Base-by-base conservation (phyloP, 2,329 filamentous ascomycete species). In the Sphaerostilbella broomeana region DNA sequence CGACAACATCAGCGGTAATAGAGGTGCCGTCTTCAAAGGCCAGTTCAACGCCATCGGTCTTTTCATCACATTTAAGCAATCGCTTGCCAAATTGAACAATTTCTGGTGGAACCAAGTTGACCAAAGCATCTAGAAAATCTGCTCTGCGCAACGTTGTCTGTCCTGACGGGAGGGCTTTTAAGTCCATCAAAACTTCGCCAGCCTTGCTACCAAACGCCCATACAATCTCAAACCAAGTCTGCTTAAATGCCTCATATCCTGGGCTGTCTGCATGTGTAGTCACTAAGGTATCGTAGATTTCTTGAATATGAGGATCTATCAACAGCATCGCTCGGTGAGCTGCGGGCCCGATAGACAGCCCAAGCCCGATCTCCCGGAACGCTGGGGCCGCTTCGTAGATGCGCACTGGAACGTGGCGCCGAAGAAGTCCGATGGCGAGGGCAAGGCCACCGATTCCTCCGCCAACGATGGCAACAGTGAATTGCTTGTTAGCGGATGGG, bases 381-480 rank as follows among this genome's bases (percentile, higher is more conserved):
- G 59, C 58, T 0, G 61, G 39, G 0, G 74, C 73, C 9, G 72
- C 64, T 55, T 81, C 77, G 50, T 77, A 81, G 45, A 81, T 65
- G 17, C 63, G 63, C 25, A 74, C 59, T 9, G 48, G 53, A 24
- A 57, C 47, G 19, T 40, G 38, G 15, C 13, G 16, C 15, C 35
- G 38, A n/a, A 34, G 38, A 19, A 80, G 67, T 6, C 66, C 72
- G 32, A 74, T 66, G 17, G 72, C 72, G 7, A 79, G 65, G 7
- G 61, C 61, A 13, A 79, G 61, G 18, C 77, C 77, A 18, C 68
- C 69, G 43, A 80, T 77, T 22, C 75, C 76, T 28, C 74, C 75
- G 43, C 76, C 76, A 12, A 79, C 59, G 27, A 81, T 74, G 47
- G 75, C 75, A n/a, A n/a, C n/a, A n/a, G n/a, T n/a, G n/a, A n/a